Evolutionary conservation across 2,329 filamentous ascomycete genomes (phyloP).

Genomic region (Fusarium goolgardi): DNA sequence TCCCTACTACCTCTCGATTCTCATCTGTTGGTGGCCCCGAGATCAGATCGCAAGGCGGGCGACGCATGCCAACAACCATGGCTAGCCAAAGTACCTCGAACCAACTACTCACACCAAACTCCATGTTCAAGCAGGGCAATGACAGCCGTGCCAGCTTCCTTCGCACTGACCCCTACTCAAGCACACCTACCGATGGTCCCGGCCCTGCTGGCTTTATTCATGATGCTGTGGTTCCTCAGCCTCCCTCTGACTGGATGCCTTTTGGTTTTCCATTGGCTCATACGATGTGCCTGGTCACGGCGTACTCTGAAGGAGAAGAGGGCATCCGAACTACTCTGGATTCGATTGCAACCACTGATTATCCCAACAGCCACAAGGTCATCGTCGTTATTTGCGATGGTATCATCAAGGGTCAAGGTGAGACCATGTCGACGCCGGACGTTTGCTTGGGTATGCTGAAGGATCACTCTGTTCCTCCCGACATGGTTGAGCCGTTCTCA

Average conservation of each 20-base stretch:
- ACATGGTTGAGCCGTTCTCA: constrained; percentile 89
- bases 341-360: constrained; percentile 96
- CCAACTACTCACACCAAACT: constrained; percentile 75
- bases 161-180: constrained; percentile 66
- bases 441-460: constrained; percentile 94
- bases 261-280: constrained; percentile 96
- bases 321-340: constrained; percentile 94
- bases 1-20: constrained; percentile 94
- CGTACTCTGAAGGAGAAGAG: constrained; percentile 94
- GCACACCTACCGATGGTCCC: constrained; percentile 72
- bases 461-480: constrained; percentile 81
- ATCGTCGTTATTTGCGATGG: constrained; percentile 97
- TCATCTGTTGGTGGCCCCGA: constrained; percentile 89
- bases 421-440: constrained; percentile 87
- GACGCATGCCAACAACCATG: constrained; percentile 86
- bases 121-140: constrained; percentile 77
- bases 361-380: constrained; percentile 98
- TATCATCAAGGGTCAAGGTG: constrained; percentile 95
- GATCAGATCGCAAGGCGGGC: constrained; percentile 58
- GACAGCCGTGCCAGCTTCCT: constrained; percentile 74
- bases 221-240: constrained; percentile 94
- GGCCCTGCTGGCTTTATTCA: constrained; percentile 96
- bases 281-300: constrained; percentile 92
- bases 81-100: constrained; percentile 84
- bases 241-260: constrained; percentile 95